Evolutionary conservation across 2,329 filamentous ascomycete species (phyloP).

Genomic region (Aspergillus brasiliensis): DNA sequence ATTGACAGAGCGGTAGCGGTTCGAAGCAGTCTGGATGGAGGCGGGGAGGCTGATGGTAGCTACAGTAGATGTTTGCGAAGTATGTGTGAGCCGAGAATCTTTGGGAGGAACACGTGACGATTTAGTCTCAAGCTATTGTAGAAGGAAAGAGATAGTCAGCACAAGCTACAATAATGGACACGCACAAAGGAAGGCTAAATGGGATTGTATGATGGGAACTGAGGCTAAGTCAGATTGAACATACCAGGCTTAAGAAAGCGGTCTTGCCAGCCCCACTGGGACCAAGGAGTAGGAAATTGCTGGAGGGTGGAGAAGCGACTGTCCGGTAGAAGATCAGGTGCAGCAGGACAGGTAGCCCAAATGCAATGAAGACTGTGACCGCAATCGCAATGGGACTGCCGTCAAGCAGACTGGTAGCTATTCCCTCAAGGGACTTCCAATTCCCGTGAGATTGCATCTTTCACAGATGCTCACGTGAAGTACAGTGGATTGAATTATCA

Average conservation of each 20-base stretch:
- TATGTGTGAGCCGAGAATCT: constrained; percentile 55
- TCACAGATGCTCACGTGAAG: constrained; percentile 6
- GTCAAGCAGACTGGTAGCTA: constrained; percentile 46
- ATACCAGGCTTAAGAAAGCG: constrained; percentile 75
- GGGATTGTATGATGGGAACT: neutral
- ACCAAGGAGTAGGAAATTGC: constrained; percentile 78
- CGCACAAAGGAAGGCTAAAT: neutral
- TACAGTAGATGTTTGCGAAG: constrained; percentile 62
- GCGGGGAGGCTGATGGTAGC: constrained; percentile 60
- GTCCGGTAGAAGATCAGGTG: constrained; percentile 73
- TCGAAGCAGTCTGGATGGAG: constrained; percentile 55
- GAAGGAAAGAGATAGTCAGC: neutral
- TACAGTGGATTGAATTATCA: neutral
- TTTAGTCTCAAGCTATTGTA: constrained; percentile 49
- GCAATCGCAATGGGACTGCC: constrained; percentile 55
- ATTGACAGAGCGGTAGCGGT: constrained; percentile 66
- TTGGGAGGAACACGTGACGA: constrained; percentile 40
- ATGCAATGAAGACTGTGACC: constrained; percentile 68
- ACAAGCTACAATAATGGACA: neutral
- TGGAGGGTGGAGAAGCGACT: constrained; percentile 62
- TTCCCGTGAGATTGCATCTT: constrained; percentile 34
- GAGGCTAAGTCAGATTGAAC: constrained; percentile 16
- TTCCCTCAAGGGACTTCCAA: constrained; percentile 41
- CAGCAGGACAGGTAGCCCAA: constrained; percentile 74
- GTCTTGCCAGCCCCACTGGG: constrained; percentile 87